Evolutionary conservation across 1,284 basidiomycete species (phyloP).

Genomic region (Fomitopsis schrenkii): DNA sequence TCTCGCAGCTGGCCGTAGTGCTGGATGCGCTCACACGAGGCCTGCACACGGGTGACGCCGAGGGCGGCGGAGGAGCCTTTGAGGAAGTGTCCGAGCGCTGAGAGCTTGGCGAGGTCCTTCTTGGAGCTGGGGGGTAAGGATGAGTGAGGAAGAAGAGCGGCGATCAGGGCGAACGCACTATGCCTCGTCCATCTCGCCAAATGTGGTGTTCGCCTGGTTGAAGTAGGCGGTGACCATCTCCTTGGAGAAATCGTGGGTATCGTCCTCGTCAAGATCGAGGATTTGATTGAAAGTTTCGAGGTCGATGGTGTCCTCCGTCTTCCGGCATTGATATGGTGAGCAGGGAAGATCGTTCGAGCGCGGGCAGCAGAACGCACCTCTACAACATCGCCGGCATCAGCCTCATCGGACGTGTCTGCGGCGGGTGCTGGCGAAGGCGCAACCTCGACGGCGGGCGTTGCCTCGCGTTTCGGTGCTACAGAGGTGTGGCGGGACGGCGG

Average conservation of each 20-base stretch:
- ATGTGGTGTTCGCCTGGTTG: conserved; percentile 71
- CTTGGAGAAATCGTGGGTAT: conserved; percentile 71
- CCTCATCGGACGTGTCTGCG: conserved; percentile 3
- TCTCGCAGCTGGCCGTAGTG: conserved; percentile 70
- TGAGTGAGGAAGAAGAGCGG: conserved; percentile 9
- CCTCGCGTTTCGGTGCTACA: conserved; percentile 1
- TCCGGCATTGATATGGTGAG: not conserved
- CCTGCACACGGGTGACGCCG: conserved; percentile 77
- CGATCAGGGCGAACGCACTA: conserved; percentile 52
- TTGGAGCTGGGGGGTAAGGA: conserved; percentile 36
- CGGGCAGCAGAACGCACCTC: conserved; percentile 9
- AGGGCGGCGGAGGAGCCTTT: conserved; percentile 94
- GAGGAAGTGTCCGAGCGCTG: conserved; percentile 85
- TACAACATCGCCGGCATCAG: conserved; percentile 9
- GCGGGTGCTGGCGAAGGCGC: not conserved
- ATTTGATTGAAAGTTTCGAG: conserved; percentile 82
- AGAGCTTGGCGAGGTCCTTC: conserved; percentile 63
- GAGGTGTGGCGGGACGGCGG: conserved; percentile 1
- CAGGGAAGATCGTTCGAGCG: not conserved
- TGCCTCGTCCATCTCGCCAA: conserved; percentile 73
- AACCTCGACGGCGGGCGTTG: conserved; percentile 1
- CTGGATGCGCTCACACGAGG: conserved; percentile 86
- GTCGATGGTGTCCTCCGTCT: conserved; percentile 47
- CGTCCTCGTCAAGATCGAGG: conserved; percentile 87
- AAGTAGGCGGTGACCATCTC: conserved; percentile 83